Base-by-base conservation (phyloP, 345 rosid species). In the Litchi chinensis region DNA sequence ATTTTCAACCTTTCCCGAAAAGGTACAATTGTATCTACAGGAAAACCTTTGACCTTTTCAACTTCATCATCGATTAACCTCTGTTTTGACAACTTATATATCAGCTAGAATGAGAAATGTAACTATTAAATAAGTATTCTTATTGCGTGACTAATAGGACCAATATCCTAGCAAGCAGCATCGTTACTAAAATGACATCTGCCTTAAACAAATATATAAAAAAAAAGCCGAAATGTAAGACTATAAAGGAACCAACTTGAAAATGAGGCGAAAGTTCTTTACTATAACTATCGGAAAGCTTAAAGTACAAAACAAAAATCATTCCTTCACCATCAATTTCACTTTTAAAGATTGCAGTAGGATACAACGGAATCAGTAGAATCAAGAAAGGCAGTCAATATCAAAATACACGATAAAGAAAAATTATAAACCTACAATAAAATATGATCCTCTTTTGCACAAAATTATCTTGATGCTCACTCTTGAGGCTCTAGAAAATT, bases 1-100 rank as follows among this genome's bases (percentile, higher is more conserved):
- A 96, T 97, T 89, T 96, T 93, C 84, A 96, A 82, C 81, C 99
- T 91, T 82, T 96, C 99, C 48, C 98, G 90, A 64, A 93, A 92
- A 44, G 98, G 84, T 3, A 79, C 90, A 19, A 87, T 88, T 32
- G 93, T 65, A 79, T 93, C 99, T 80, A 93, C 76, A 28, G 98
- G 92, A 77, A 97, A 97, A 68, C 97, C 95, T 83, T 88, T 92
- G 71, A 94, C 96, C 85, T 88, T 94, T 86, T 97, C 99, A 65
- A 87, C 98, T 84, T 97, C 98, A 73, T 97, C 93, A 70, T 93
- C 88, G 50, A 97, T 88, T 62, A 97, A 74, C 85, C 89, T 87
- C 99, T 96, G 91, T 62, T 81, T 76, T 24, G 4, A 52, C 32
- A 64, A 56, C 73, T 41, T 32, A 37, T 57, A 79, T 21, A 75